These are phyloP conservation scores for Hygrophila difformis DNA, from an alignment of 257 asterid species.

Conservation along the genomic window DNA sequence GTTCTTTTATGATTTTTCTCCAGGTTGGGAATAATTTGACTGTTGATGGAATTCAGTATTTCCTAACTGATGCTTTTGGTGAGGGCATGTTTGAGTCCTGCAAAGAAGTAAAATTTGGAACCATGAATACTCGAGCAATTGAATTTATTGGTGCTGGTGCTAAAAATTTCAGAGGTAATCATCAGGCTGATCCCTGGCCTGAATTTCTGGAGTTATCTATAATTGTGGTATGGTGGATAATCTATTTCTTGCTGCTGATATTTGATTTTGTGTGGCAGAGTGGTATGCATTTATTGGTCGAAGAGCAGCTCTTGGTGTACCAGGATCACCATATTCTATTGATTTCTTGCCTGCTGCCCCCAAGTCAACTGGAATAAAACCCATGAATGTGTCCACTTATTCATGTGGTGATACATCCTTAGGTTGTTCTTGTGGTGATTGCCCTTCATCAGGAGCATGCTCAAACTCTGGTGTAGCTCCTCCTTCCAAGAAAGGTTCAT, in stretches of 20 bases:
- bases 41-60: conserved; percentile 75
- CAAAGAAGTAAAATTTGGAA: conserved; percentile 95
- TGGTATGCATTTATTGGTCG: conserved; percentile 87
- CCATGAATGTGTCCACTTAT: conserved; percentile 81
- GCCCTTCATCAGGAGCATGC: conserved; percentile 75
- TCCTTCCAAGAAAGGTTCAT: conserved; percentile 53
- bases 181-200: neutral
- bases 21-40: conserved; percentile 66
- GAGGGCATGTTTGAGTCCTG: conserved; percentile 83
- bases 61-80: conserved; percentile 68
- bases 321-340: conserved; percentile 92
- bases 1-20: conserved; percentile 14
- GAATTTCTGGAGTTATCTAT: neutral
- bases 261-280: conserved; percentile 43
- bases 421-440: conserved; percentile 99
- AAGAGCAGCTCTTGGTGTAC: conserved; percentile 56
- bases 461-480: conserved; percentile 63
- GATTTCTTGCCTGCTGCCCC: conserved; percentile 62
- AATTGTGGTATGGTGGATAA: neutral
- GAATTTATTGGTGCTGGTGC: conserved; percentile 99
- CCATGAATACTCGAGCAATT: conserved; percentile 92
- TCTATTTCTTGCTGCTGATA: conserved; percentile 13
- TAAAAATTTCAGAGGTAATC: conserved; percentile 60
- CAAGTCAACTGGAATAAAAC: conserved; percentile 66
- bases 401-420: conserved; percentile 85